phyloP scores from a whole-genome alignment of 805 yeast species.

The Barnettozyma sp. region DNA sequence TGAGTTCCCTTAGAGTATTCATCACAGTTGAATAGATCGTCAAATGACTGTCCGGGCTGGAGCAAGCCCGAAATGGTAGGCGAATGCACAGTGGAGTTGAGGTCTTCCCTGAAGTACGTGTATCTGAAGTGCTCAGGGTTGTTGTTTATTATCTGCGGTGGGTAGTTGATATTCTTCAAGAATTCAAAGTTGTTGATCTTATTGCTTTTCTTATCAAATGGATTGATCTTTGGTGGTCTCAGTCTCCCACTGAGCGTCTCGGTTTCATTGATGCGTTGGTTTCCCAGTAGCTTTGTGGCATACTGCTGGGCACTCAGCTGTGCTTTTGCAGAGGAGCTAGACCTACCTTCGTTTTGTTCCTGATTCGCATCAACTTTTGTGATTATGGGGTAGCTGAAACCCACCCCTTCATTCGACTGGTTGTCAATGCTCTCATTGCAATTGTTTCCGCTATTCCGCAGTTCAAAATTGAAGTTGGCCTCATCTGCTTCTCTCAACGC shows the following conservation, averaged over 20 bases:
- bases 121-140: conserved; percentile 61
- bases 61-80: conserved; percentile 79
- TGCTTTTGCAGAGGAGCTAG: conserved; percentile 14
- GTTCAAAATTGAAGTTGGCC: conserved; percentile 32
- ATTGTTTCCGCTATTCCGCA: conserved; percentile 6
- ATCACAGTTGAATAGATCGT: conserved; percentile 52
- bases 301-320: conserved; percentile 8
- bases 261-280: conserved; percentile 47
- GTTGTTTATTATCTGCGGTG: conserved; percentile 38
- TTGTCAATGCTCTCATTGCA: conserved; percentile 14
- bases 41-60: conserved; percentile 53
- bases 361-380: conserved; percentile 31
- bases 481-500: conserved; percentile 33
- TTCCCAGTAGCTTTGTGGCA: conserved; percentile 22
- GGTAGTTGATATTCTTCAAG: conserved; percentile 29
- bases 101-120: conserved; percentile 87
- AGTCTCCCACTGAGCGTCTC: conserved; percentile 55
- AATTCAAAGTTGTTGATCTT: conserved; percentile 18
- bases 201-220: conserved; percentile 49
- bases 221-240: conserved; percentile 68
- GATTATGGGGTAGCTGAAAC: conserved; percentile 36
- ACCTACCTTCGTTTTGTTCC: not conserved
- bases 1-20: conserved; percentile 21
- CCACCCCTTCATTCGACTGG: conserved; percentile 20
- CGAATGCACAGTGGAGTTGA: conserved; percentile 84